A percentile compares a stretch with the other conserved stretches of the same genome.
Evolutionary conservation across 179 eudicot genomes (phyloP).

Genomic region (Spergularia azorica): DNA sequence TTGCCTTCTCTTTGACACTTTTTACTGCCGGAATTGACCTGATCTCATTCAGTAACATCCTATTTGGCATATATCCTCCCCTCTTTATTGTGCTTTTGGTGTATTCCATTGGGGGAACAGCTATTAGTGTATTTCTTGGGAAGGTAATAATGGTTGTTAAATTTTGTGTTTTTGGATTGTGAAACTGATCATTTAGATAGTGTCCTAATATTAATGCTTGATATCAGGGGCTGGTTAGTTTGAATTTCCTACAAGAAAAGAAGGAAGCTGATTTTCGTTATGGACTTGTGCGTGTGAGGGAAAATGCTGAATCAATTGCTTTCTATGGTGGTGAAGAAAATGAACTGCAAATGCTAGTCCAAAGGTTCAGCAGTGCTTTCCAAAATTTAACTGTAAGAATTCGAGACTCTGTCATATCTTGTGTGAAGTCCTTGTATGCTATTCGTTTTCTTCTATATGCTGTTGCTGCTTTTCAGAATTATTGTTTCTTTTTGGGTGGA

Average conservation of each 20-base stretch:
- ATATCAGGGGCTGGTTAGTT: slow-evolving; percentile 72
- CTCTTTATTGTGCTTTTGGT: slow-evolving; percentile 82
- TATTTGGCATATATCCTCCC: slow-evolving; percentile 94
- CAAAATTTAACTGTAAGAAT: slow-evolving; percentile 77
- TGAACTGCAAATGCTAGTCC: slow-evolving; percentile 82
- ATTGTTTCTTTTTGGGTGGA: no score
- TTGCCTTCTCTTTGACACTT: slow-evolving; percentile 78
- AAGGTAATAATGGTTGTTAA: slow-evolving; percentile 47
- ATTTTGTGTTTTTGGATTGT: neutral
- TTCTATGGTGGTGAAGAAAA: slow-evolving; percentile 96
- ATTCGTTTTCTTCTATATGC: slow-evolving; percentile 10
- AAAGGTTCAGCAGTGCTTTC: slow-evolving; percentile 89
- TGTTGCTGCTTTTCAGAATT: slow-evolving; percentile 4
- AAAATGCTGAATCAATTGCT: slow-evolving; percentile 99
- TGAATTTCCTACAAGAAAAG: slow-evolving; percentile 96
- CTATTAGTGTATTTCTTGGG: slow-evolving; percentile 78
- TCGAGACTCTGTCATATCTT: slow-evolving; percentile 10
- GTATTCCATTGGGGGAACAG: slow-evolving; percentile 93
- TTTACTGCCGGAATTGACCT: slow-evolving; percentile 91
- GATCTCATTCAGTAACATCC: slow-evolving; percentile 92
- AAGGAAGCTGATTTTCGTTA: slow-evolving; percentile 99
- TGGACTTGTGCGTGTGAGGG: slow-evolving; percentile 98
- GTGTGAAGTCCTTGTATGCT: neutral
- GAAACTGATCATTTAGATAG: neutral
- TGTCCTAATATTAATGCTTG: slow-evolving; percentile 11